Evolutionary conservation across 2,329 filamentous ascomycete genomes (phyloP).

Genomic region (Catunica adiposa): DNA sequence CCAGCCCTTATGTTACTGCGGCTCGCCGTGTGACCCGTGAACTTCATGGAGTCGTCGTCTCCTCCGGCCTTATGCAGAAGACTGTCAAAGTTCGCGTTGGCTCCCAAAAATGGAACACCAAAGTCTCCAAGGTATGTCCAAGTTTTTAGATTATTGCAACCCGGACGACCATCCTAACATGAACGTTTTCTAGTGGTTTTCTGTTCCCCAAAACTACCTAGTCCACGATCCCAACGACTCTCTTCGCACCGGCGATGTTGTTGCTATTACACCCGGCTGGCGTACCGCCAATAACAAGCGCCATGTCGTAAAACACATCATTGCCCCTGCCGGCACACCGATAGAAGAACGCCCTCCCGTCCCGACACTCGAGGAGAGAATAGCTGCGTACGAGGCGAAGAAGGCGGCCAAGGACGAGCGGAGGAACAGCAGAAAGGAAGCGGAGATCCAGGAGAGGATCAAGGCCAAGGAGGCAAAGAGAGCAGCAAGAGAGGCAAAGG

Average conservation of each 20-base stretch:
- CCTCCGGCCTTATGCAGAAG: constrained; percentile 59
- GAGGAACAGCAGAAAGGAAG: constrained; percentile 23
- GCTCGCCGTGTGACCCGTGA: constrained; percentile 32
- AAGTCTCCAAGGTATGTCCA: constrained; percentile 49
- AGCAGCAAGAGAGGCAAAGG: background rate
- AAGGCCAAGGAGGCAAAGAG: constrained; percentile 10
- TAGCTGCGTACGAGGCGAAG: constrained; percentile 36
- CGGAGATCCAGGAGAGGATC: constrained; percentile 15
- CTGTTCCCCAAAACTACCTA: constrained; percentile 45
- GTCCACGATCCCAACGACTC: constrained; percentile 67
- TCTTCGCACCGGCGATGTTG: constrained; percentile 56
- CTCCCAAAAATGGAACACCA: constrained; percentile 53
- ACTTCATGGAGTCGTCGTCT: constrained; percentile 55
- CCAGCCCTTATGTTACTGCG: constrained; percentile 21
- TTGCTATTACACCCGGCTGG: constrained; percentile 51
- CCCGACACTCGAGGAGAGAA: constrained; percentile 45
- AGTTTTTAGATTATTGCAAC: background rate
- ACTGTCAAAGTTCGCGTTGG: constrained; percentile 65
- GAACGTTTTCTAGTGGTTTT: constrained; percentile 31
- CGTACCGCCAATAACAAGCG: constrained; percentile 49
- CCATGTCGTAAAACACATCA: constrained; percentile 59
- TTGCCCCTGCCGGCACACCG: constrained; percentile 49
- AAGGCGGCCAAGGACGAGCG: constrained; percentile 41
- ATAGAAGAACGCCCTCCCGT: constrained; percentile 49
- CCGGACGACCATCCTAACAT: background rate